A percentile compares a stretch with the other conserved stretches of the same genome.
These are phyloP conservation scores for Podospora bellae-mahoneyi DNA, from an alignment of 495 filamentous ascomycete species.

Conservation along the genomic window DNA sequence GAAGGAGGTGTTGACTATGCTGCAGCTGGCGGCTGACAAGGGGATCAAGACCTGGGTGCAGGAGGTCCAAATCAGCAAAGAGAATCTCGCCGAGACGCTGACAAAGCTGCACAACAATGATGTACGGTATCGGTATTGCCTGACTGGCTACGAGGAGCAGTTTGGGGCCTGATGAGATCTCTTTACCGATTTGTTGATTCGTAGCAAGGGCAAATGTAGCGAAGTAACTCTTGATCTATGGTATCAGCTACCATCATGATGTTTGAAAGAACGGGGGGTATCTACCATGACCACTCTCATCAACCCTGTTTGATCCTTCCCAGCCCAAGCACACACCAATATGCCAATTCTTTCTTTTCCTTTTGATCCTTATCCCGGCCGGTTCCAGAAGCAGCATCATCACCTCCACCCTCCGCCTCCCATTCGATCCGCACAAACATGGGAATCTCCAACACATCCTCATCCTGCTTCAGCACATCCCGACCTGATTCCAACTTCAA, in stretches of 20 bases:
- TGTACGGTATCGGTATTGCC: constrained; percentile 54
- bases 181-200: neutral
- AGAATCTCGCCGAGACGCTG: constrained; percentile 66
- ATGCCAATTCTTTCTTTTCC: constrained; percentile 74
- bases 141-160: constrained; percentile 44
- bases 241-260: neutral
- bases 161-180: constrained; percentile 32
- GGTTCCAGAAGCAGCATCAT: constrained; percentile 53
- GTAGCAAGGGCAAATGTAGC: neutral
- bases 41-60: constrained; percentile 79
- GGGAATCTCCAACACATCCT: constrained; percentile 92
- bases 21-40: constrained; percentile 77
- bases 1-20: constrained; percentile 77
- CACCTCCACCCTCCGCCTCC: constrained; percentile 73
- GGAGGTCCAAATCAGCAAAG: constrained; percentile 65
- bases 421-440: constrained; percentile 90
- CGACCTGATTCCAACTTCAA: constrained; percentile 29
- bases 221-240: neutral
- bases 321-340: constrained; percentile 90
- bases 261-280: neutral
- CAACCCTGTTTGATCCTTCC: constrained; percentile 61
- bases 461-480: constrained; percentile 58
- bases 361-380: constrained; percentile 42
- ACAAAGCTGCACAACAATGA: constrained; percentile 66
- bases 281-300: neutral